Percentiles rank a stretch among this genome's conserved stretches.
These are phyloP conservation scores for Rusavskia elegans DNA, from an alignment of 495 filamentous ascomycete genomes.

Conservation along the genomic window DNA sequence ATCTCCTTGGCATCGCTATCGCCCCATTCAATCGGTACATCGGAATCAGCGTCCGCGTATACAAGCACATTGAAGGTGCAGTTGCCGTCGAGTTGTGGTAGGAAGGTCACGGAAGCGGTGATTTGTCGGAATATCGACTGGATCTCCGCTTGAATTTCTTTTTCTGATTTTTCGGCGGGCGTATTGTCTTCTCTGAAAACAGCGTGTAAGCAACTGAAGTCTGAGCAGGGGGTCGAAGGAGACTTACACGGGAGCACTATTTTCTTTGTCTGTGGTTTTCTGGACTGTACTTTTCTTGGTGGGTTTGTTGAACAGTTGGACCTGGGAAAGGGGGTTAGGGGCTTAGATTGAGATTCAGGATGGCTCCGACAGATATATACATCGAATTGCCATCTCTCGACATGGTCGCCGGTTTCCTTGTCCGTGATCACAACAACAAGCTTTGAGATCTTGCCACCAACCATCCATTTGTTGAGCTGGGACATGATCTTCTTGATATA, in stretches of 20 bases:
- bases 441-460: conserved; percentile 87
- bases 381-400: conserved; percentile 98
- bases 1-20: conserved; percentile 98
- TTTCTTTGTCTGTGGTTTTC: conserved; percentile 44
- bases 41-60: conserved; percentile 90
- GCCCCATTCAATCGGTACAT: conserved; percentile 96
- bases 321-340: conserved; percentile 19
- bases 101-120: conserved; percentile 91
- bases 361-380: conserved; percentile 23
- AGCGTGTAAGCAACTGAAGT: too few species aligned
- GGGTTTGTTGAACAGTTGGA: conserved; percentile 52
- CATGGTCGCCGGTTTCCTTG: conserved; percentile 90
- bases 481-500: conserved; percentile 99
- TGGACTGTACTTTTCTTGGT: conserved; percentile 34
- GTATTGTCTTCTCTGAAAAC: conserved; percentile 4
- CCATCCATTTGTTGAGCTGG: conserved; percentile 91
- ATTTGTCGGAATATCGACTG: conserved; percentile 94
- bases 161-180: conserved; percentile 62
- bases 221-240: not conserved
- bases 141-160: conserved; percentile 89
- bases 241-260: conserved; percentile 36
- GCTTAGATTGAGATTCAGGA: not conserved
- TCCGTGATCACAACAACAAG: conserved; percentile 89
- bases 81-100: conserved; percentile 79
- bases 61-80: conserved; percentile 99